phyloP scores from a whole-genome alignment of 108 stramenopile species.

The Pseudonitzschia multiseries region DNA sequence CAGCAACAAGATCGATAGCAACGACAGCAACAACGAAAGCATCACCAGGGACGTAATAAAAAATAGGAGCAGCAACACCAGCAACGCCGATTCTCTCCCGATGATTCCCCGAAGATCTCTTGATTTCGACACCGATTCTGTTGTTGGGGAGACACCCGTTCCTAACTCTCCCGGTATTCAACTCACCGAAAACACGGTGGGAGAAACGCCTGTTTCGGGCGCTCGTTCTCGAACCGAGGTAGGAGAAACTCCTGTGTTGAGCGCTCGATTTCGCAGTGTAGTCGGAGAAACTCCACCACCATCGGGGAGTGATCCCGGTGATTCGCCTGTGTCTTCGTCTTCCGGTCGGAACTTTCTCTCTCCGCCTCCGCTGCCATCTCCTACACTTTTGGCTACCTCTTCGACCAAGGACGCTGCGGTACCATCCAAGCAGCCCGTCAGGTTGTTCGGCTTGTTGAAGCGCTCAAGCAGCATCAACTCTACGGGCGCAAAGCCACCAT shows the following conservation, averaged over 20 bases:
- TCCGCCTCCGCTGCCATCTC: constrained; percentile 3
- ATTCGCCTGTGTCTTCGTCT: neutral
- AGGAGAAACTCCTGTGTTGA: constrained; percentile 6
- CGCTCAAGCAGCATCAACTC: neutral
- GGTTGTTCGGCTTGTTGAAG: constrained; percentile 13
- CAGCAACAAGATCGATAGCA: no score
- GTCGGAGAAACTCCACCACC: constrained; percentile 16
- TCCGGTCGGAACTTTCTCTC: neutral
- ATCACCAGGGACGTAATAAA: no score
- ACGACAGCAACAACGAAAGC: no score
- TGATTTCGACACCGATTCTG: neutral
- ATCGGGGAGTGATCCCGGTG: neutral
- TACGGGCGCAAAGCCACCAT: neutral
- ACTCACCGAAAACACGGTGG: neutral
- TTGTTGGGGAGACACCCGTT: neutral
- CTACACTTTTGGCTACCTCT: neutral
- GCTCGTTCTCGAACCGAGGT: neutral
- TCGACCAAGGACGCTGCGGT: neutral
- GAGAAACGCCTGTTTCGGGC: constrained; percentile 1
- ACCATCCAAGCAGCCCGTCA: constrained; percentile 14
- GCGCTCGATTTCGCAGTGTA: neutral
- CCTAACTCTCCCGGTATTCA: neutral
- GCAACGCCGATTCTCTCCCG: neutral
- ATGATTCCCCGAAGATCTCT: neutral
- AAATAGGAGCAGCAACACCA: neutral